Percentiles rank a stretch among this genome's conserved stretches.
These are phyloP conservation scores for Fistulinella prunicolor DNA, from an alignment of 768 basidiomycete genomes.

Conservation along the genomic window DNA sequence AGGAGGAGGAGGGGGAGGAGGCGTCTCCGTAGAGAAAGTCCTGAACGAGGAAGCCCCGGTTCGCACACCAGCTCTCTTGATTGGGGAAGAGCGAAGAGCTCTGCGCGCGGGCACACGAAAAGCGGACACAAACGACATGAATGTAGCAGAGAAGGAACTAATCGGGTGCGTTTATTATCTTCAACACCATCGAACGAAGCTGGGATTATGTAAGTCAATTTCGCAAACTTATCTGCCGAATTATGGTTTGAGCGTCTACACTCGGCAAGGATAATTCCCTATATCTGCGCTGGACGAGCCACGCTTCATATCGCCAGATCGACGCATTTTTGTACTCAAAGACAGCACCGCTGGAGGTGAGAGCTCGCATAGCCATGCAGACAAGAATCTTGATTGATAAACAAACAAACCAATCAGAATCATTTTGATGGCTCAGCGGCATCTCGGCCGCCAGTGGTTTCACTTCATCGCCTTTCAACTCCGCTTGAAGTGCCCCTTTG, in stretches of 20 bases:
- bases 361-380: not conserved
- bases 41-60: conserved; percentile 47
- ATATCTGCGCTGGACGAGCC: conserved; percentile 17
- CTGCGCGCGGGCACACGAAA: conserved; percentile 52
- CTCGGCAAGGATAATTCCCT: too few species aligned
- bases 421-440: not conserved
- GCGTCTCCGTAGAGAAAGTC: conserved; percentile 54
- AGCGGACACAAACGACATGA: conserved; percentile 54
- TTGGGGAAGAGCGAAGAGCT: conserved; percentile 32
- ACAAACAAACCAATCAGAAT: conserved; percentile 3
- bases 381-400: too few species aligned
- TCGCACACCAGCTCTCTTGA: conserved; percentile 26
- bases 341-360: too few species aligned
- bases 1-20: conserved; percentile 38
- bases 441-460: conserved; percentile 1
- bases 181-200: not conserved
- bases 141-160: not conserved
- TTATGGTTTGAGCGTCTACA: too few species aligned
- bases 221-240: not conserved
- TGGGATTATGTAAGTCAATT: conserved; percentile 17
- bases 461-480: not conserved
- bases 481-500: not conserved
- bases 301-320: too few species aligned
- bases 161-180: conserved; percentile 11
- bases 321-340: too few species aligned